Evolutionary conservation across 1,284 basidiomycete genomes (phyloP).

Genomic region (Rhodotorula sp.): DNA sequence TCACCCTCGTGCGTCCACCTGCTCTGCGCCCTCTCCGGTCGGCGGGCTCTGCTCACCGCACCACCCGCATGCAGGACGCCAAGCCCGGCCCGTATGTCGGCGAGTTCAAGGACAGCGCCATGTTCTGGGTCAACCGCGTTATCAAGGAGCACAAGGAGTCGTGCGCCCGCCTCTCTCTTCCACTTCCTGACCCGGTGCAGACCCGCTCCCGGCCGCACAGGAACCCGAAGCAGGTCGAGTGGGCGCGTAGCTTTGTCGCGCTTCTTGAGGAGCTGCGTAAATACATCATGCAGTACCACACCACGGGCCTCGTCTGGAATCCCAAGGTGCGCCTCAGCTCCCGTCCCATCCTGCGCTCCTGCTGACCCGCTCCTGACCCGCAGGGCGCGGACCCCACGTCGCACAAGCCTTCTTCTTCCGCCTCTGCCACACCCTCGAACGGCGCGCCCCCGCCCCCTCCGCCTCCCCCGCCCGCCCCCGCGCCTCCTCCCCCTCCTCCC

Average conservation of each 20-base stretch:
- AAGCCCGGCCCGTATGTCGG: slow-evolving; percentile 82
- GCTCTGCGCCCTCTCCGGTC: no score
- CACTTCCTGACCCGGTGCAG: neutral
- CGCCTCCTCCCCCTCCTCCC: slow-evolving; percentile 58
- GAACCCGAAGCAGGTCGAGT: slow-evolving; percentile 84
- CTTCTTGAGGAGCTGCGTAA: slow-evolving; percentile 77
- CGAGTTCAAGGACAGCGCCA: slow-evolving; percentile 83
- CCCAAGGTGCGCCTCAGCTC: slow-evolving; percentile 61
- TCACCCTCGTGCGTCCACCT: slow-evolving; percentile 65
- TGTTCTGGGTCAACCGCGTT: slow-evolving; percentile 88
- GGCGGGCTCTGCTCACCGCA: no score
- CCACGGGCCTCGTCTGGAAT: slow-evolving; percentile 89
- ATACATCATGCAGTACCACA: slow-evolving; percentile 85
- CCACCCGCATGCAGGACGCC: slow-evolving; percentile 59
- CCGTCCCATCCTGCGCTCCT: neutral
- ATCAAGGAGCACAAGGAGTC: slow-evolving; percentile 92
- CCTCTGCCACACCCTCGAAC: slow-evolving; percentile 41
- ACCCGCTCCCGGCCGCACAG: slow-evolving; percentile 54
- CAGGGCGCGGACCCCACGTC: slow-evolving; percentile 49
- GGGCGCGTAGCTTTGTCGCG: slow-evolving; percentile 73
- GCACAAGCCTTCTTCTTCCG: slow-evolving; percentile 28
- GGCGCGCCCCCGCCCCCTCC: slow-evolving; percentile 52
- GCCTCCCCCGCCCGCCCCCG: slow-evolving; percentile 51
- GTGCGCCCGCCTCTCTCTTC: slow-evolving; percentile 56
- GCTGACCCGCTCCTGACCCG: neutral